These are phyloP conservation scores for Boletellus sp. DNA, from an alignment of 1,284 basidiomycete genomes.

Conservation along the genomic window DNA sequence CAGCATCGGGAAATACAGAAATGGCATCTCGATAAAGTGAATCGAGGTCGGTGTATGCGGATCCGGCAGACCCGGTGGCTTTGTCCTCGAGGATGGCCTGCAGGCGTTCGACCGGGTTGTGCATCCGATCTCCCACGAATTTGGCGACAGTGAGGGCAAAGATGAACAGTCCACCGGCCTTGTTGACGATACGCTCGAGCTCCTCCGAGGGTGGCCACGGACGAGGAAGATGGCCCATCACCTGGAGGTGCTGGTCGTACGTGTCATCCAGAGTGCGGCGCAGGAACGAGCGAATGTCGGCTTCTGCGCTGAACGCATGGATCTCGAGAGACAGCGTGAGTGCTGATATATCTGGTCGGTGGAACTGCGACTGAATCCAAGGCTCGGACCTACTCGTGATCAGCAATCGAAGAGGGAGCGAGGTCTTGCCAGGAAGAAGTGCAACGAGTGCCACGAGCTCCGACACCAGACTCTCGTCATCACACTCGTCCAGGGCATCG, in stretches of 20 bases:
- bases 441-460: constrained; percentile 18
- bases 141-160: constrained; percentile 24
- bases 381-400: constrained; percentile 21
- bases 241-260: constrained; percentile 15
- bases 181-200: constrained; percentile 19
- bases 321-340: constrained; percentile 15
- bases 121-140: constrained; percentile 12
- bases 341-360: constrained; percentile 3
- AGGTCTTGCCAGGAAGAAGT: constrained; percentile 4
- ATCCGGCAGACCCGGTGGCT: background rate
- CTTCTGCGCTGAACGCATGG: constrained; percentile 16
- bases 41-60: constrained; percentile 23
- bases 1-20: constrained; percentile 15
- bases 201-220: constrained; percentile 25
- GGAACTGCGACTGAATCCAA: constrained; percentile 15
- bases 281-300: constrained; percentile 21
- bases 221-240: constrained; percentile 17
- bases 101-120: constrained; percentile 14
- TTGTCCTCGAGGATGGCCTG: constrained; percentile 17
- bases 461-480: constrained; percentile 14
- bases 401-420: constrained; percentile 16
- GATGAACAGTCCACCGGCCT: constrained; percentile 27
- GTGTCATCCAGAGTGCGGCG: constrained; percentile 8
- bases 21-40: constrained; percentile 21
- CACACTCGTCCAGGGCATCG: constrained; percentile 24